Evolutionary conservation across 331 rosid species (phyloP).

Genomic region (Arachis monticola): DNA sequence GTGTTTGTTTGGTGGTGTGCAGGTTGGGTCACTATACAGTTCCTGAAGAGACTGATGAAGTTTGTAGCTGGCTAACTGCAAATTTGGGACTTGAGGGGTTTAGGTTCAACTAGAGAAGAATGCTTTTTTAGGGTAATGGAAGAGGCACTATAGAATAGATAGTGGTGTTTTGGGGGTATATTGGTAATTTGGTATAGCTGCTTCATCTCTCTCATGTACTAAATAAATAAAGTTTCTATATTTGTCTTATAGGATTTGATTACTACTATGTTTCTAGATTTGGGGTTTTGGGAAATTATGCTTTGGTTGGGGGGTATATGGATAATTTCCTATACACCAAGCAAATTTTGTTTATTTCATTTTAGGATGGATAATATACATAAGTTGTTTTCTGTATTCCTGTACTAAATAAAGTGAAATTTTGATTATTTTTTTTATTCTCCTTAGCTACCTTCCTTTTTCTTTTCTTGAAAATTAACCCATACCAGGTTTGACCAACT

Average conservation of each 20-base stretch:
- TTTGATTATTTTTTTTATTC: no score
- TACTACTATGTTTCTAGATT: slow-evolving; percentile 30
- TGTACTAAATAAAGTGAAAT: slow-evolving; percentile 40
- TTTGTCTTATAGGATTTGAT: slow-evolving; percentile 24
- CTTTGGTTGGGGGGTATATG: slow-evolving; percentile 42
- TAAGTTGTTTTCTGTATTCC: slow-evolving; percentile 40
- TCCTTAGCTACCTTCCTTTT: no score
- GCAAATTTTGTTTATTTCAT: slow-evolving; percentile 52
- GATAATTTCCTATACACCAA: slow-evolving; percentile 34
- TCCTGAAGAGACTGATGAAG: slow-evolving; percentile 91
- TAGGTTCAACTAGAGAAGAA: slow-evolving; percentile 50
- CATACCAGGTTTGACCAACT: no score
- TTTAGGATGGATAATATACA: slow-evolving; percentile 17
- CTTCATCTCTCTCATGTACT: slow-evolving; percentile 47
- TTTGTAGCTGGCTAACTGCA: slow-evolving; percentile 81
- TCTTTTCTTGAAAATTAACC: no score
- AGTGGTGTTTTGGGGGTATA: slow-evolving; percentile 51
- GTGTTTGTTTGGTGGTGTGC: slow-evolving; percentile 38
- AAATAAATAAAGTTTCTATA: slow-evolving; percentile 24
- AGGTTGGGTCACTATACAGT: slow-evolving; percentile 94
- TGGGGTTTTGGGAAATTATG: slow-evolving; percentile 31
- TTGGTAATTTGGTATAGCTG: slow-evolving; percentile 44
- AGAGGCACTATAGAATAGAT: slow-evolving; percentile 54
- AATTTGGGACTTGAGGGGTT: slow-evolving; percentile 76
- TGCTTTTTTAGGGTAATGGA: slow-evolving; percentile 41